Evolutionary conservation across 2,329 filamentous ascomycete species (phyloP), one percentile per base, ranked within the genome.

Genomic region (Aspergillus sp.): DNA sequence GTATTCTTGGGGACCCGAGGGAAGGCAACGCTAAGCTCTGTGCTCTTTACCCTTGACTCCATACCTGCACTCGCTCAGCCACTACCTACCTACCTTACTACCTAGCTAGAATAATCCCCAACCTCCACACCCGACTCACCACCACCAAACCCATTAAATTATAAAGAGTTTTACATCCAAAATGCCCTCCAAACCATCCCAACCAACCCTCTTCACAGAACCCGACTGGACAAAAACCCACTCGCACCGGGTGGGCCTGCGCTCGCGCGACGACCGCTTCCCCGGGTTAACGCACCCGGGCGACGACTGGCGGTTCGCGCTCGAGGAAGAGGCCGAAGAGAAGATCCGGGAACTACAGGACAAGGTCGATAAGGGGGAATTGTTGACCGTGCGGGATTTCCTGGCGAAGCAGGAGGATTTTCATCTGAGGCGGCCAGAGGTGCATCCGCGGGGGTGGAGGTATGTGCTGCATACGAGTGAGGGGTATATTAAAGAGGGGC

Each of bases 391-490:
- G 34, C 54, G 68, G 25, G 72, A 73, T 64, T 61, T 69, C 55
- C 67, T 73, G 60, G 65, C 59, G 31, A 64, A 68, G n/a, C 71
- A 72, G 15, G 61, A 81, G 70, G 77, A 84, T 61, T 77, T 82
- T 47, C 78, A 82, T 66, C 66, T 84, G 4, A 64, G 73, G 1
- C 71, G 79, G 49, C 81, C 81, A 0, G 75, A 80, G 19, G 76
- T 80, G 34, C 77, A 79, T 57, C 79, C 81, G 3, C 55, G 76
- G 4, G 80, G 81, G 7, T 85, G 83, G 82, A 73, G 83, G 41
- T 83, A 81, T 65, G 80, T 84, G 11, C 70, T 85, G 0, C 74
- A 84, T 41, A 75, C 76, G 9, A 81, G 80, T 0, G 82, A 85
- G 60, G 76, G 82, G 54, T 82, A 77, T 71, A 74, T 85, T 59